Evolutionary conservation across 2,329 filamentous ascomycete species (phyloP).

Genomic region (Cladosporium cucumerinum): DNA sequence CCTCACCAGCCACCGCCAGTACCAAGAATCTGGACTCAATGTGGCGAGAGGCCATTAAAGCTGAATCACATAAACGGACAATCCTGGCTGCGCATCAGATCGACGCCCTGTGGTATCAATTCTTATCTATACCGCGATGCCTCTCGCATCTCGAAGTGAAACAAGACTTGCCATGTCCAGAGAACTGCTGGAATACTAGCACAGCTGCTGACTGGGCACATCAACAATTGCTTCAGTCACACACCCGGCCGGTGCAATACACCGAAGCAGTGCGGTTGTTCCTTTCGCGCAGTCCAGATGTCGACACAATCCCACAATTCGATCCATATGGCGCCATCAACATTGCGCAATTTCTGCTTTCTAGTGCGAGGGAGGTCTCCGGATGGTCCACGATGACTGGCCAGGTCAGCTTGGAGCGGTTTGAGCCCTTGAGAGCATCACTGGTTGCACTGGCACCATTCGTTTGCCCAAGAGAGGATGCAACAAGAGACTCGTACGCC

Average conservation of each 20-base stretch:
- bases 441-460: slow-evolving; percentile 8
- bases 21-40: slow-evolving; percentile 37
- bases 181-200: slow-evolving; percentile 38
- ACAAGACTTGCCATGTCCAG: slow-evolving; percentile 42
- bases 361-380: slow-evolving; percentile 14
- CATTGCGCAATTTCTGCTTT: slow-evolving; percentile 15
- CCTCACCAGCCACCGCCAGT: background rate
- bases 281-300: slow-evolving; percentile 2
- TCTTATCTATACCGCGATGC: slow-evolving; percentile 38
- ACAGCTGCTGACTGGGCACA: slow-evolving; percentile 39
- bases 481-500: background rate
- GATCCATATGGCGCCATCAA: slow-evolving; percentile 15
- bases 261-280: slow-evolving; percentile 14
- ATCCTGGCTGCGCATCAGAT: slow-evolving; percentile 44
- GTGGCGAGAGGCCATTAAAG: slow-evolving; percentile 39
- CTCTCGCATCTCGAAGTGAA: slow-evolving; percentile 45
- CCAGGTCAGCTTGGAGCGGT: slow-evolving; percentile 13
- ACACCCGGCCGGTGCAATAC: slow-evolving; percentile 2
- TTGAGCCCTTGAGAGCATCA: slow-evolving; percentile 14
- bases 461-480: background rate
- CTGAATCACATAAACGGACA: slow-evolving; percentile 44
- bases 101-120: slow-evolving; percentile 45
- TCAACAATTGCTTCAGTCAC: slow-evolving; percentile 24
- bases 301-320: background rate
- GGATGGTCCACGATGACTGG: slow-evolving; percentile 17